Percentiles rank a stretch among this genome's conserved stretches.
Evolutionary conservation across 2,329 filamentous ascomycete species (phyloP).

Genomic region (Verticillium isaacii): DNA sequence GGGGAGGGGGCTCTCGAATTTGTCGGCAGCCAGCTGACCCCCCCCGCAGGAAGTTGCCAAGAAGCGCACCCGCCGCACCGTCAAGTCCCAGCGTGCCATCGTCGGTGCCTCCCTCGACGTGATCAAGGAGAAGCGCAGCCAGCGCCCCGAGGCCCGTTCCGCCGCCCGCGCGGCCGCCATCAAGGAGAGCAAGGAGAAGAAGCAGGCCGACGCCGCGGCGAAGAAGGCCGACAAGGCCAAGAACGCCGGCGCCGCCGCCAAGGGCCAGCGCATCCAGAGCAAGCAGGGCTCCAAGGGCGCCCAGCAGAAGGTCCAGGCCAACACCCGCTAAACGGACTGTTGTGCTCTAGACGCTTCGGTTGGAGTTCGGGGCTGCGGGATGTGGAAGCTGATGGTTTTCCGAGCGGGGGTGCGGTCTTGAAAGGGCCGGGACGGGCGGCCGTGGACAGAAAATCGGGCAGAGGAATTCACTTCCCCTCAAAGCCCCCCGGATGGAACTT

Average conservation of each 20-base stretch:
- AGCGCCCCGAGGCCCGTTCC: constrained; percentile 91
- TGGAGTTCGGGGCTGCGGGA: background rate
- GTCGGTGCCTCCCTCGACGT: constrained; percentile 99
- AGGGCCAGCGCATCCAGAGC: constrained; percentile 85
- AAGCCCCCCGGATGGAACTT: constrained; percentile 2
- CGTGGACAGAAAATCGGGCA: constrained; percentile 1
- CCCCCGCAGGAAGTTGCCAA: constrained; percentile 89
- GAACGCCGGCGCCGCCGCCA: constrained; percentile 66
- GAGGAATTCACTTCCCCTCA: background rate
- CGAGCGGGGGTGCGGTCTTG: background rate
- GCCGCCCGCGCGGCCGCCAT: constrained; percentile 87
- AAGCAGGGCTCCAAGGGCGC: constrained; percentile 97
- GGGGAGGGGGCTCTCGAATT: background rate
- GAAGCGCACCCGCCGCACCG: constrained; percentile 96
- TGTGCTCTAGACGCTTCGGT: background rate
- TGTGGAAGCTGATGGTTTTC: background rate
- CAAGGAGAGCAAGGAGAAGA: constrained; percentile 99
- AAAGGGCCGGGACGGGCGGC: background rate
- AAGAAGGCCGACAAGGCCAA: constrained; percentile 99
- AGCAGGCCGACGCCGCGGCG: constrained; percentile 74
- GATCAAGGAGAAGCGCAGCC: constrained; percentile 96
- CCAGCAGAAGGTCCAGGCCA: constrained; percentile 77
- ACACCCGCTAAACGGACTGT: constrained; percentile 65
- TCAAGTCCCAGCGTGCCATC: constrained; percentile 98
- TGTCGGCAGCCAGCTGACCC: constrained; percentile 29